Evolutionary conservation across 345 rosid genomes (phyloP).

Genomic region (Erucastrum elatum): DNA sequence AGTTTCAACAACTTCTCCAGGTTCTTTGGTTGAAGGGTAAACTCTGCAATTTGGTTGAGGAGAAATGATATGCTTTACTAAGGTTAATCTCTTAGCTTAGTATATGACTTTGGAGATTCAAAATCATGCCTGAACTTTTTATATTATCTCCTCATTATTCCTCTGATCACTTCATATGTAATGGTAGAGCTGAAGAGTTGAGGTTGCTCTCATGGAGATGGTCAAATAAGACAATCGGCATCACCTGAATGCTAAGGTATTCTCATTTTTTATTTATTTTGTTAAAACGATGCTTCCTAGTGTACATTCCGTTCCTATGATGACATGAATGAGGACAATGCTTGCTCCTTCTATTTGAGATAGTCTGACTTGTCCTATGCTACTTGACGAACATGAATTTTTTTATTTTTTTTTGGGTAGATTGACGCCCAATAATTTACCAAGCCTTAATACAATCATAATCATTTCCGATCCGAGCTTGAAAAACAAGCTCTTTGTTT

Average conservation of each 20-base stretch:
- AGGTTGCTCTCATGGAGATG: conserved; percentile 98
- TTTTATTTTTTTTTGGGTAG: conserved; percentile 40
- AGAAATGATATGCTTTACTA: conserved; percentile 77
- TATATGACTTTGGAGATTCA: conserved; percentile 9
- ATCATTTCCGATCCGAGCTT: no score
- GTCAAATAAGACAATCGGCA: conserved; percentile 92
- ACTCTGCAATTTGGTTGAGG: conserved; percentile 81
- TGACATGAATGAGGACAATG: background rate
- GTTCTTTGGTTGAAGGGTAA: conserved; percentile 81
- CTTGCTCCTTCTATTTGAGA: background rate
- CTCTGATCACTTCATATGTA: conserved; percentile 19
- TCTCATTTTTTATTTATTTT: conserved; percentile 1
- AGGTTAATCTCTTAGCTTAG: conserved; percentile 51
- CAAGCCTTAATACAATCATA: no score
- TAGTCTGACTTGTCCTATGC: no score
- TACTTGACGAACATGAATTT: conserved; percentile 14
- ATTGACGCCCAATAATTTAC: conserved; percentile 42
- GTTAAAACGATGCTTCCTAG: background rate
- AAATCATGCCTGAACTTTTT: conserved; percentile 8
- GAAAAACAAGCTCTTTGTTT: no score
- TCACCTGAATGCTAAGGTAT: conserved; percentile 87
- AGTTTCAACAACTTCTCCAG: conserved; percentile 45
- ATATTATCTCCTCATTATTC: background rate
- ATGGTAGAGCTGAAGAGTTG: conserved; percentile 87
- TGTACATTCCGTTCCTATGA: background rate